These are phyloP conservation scores for Teunomyces stri DNA, from an alignment of 805 yeast genomes.

Conservation along the genomic window DNA sequence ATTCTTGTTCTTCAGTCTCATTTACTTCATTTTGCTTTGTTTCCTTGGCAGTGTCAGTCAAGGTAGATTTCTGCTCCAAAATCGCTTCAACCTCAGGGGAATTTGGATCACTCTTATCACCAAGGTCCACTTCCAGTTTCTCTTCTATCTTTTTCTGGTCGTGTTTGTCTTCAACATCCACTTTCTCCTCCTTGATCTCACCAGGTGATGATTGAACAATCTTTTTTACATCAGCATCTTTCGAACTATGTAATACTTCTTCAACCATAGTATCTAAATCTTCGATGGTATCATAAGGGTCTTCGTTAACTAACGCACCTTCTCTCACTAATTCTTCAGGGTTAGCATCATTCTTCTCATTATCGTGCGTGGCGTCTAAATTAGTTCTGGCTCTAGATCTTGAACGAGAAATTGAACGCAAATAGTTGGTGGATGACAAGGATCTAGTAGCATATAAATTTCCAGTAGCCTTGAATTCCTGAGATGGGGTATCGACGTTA, in stretches of 20 bases:
- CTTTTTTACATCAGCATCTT: background rate
- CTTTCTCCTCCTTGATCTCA: background rate
- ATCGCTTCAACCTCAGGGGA: background rate
- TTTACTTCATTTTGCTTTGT: background rate
- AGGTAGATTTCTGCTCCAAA: background rate
- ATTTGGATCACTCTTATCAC: background rate
- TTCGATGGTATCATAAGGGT: slow-evolving; percentile 46
- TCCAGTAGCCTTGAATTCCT: slow-evolving; percentile 7
- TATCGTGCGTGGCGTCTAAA: slow-evolving; percentile 20
- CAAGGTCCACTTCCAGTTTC: background rate
- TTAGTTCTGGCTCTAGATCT: slow-evolving; percentile 48
- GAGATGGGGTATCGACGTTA: slow-evolving; percentile 35
- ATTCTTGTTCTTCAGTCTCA: background rate
- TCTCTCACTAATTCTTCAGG: slow-evolving; percentile 49
- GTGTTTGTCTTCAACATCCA: background rate
- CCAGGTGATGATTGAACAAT: background rate
- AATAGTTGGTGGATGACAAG: slow-evolving; percentile 49
- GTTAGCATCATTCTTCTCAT: slow-evolving; percentile 28
- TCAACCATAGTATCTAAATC: slow-evolving; percentile 50
- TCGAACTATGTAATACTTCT: slow-evolving; percentile 35
- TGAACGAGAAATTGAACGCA: slow-evolving; percentile 65
- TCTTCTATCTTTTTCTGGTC: background rate
- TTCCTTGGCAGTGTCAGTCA: slow-evolving; percentile 3
- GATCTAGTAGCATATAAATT: slow-evolving; percentile 33
- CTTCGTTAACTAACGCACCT: slow-evolving; percentile 56